Conservation (phyloP, 2,329 filamentous ascomycete species). For the Colletotrichum cordylinicola region DNA sequence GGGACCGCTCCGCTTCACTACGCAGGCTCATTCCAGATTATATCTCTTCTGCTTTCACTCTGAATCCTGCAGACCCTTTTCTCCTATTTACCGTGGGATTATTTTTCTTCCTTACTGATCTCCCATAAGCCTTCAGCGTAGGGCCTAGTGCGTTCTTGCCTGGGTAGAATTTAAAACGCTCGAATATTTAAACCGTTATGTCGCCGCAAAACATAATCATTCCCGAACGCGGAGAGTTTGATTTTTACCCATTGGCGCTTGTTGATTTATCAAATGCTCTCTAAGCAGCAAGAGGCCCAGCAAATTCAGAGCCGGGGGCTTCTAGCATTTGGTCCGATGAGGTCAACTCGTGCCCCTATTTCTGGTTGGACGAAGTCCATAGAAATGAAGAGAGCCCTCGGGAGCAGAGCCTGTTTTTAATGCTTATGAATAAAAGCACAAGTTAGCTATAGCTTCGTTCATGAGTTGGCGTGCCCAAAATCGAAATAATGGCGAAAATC, state of each 20-base stretch:
- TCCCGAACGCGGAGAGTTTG: background rate
- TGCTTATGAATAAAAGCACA: background rate
- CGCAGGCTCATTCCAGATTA: background rate
- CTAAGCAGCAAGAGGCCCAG: background rate
- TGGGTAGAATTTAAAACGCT: background rate
- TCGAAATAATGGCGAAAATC: background rate
- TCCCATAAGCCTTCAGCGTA: no score
- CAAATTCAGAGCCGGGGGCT: background rate
- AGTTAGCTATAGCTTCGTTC: background rate
- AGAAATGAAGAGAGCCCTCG: no score
- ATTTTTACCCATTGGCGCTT: background rate
- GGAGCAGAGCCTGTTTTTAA: background rate
- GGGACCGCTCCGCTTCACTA: background rate
- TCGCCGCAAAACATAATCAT: background rate
- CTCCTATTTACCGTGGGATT: accelerated
- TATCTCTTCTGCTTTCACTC: background rate
- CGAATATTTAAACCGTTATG: background rate
- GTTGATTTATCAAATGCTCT: background rate
- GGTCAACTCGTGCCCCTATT: no score
- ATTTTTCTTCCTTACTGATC: background rate
- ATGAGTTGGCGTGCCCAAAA: background rate
- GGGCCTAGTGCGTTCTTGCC: no score
- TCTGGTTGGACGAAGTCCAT: no score
- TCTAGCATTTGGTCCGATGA: no score
- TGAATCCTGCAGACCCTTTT: accelerated